phyloP scores from a whole-genome alignment of 345 rosid genomes.

The Citrus reticulata region DNA sequence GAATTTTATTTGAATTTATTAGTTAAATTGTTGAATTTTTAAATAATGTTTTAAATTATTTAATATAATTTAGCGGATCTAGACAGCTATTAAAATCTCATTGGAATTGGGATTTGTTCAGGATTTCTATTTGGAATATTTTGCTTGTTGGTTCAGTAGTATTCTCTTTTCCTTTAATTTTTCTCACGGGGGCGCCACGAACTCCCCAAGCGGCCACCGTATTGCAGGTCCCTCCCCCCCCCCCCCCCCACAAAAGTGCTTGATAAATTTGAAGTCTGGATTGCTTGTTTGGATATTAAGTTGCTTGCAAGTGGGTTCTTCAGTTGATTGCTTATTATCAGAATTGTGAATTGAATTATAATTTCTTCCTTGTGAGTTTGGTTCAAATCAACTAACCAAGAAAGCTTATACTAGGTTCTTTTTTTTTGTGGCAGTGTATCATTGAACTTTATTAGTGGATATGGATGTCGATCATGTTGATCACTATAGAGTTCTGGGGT shows the following conservation, averaged over 20 bases:
- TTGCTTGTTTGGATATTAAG: background rate
- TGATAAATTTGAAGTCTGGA: background rate
- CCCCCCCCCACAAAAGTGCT: too few relatives aligned
- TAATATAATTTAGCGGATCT: too few relatives aligned
- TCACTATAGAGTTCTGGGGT: conserved; percentile 76
- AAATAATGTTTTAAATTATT: too few relatives aligned
- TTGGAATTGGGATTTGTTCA: too few relatives aligned
- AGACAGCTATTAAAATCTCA: too few relatives aligned
- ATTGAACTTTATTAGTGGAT: background rate
- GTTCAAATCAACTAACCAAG: background rate
- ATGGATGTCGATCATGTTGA: conserved; percentile 56
- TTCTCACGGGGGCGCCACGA: background rate
- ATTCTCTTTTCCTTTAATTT: too few relatives aligned
- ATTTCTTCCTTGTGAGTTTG: background rate
- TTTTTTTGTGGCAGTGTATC: background rate
- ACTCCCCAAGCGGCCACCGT: background rate
- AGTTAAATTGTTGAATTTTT: too few relatives aligned
- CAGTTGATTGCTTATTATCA: background rate
- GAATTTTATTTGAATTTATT: too few relatives aligned
- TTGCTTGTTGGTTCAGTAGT: too few relatives aligned
- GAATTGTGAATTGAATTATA: background rate
- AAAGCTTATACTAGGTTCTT: background rate
- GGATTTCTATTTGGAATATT: too few relatives aligned
- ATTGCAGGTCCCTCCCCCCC: too few relatives aligned
- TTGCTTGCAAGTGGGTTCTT: background rate